Percentiles rank a stretch among this genome's conserved stretches.
These are phyloP conservation scores for Adenanthera pavonina DNA, from an alignment of 306 rosid species.

Conservation along the genomic window DNA sequence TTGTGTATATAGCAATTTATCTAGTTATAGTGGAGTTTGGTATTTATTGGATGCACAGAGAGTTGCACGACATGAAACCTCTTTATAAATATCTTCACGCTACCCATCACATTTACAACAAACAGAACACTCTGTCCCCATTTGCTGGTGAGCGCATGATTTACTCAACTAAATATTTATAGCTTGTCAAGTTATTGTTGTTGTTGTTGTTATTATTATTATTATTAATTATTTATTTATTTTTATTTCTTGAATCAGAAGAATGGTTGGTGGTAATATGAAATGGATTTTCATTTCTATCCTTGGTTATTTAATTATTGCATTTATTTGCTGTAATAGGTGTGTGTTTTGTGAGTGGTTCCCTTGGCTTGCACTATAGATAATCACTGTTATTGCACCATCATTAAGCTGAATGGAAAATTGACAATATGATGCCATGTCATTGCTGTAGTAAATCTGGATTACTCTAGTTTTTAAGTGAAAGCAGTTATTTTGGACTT, in stretches of 20 bases:
- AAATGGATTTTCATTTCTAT: slow-evolving; percentile 3
- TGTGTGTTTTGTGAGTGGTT: slow-evolving; percentile 15
- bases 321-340: slow-evolving; percentile 11
- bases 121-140: slow-evolving; percentile 93
- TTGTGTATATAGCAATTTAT: slow-evolving; percentile 60
- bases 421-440: neutral
- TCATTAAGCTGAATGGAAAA: slow-evolving; percentile 6
- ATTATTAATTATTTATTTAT: too few species aligned
- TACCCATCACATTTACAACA: slow-evolving; percentile 91
- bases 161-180: slow-evolving; percentile 24
- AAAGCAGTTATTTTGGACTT: slow-evolving; percentile 18
- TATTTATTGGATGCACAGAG: slow-evolving; percentile 94
- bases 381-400: neutral
- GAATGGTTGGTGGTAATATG: neutral
- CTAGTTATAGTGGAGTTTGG: slow-evolving; percentile 78
- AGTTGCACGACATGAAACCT: slow-evolving; percentile 92
- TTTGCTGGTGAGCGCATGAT: slow-evolving; percentile 78
- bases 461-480: slow-evolving; percentile 22
- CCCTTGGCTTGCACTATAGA: neutral
- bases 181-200: neutral
- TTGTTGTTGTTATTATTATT: too few species aligned
- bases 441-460: slow-evolving; percentile 1
- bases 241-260: slow-evolving; percentile 17
- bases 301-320: slow-evolving; percentile 24
- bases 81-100: slow-evolving; percentile 91